phyloP scores from a whole-genome alignment of 306 rosid species.

The Malus asiatica region DNA sequence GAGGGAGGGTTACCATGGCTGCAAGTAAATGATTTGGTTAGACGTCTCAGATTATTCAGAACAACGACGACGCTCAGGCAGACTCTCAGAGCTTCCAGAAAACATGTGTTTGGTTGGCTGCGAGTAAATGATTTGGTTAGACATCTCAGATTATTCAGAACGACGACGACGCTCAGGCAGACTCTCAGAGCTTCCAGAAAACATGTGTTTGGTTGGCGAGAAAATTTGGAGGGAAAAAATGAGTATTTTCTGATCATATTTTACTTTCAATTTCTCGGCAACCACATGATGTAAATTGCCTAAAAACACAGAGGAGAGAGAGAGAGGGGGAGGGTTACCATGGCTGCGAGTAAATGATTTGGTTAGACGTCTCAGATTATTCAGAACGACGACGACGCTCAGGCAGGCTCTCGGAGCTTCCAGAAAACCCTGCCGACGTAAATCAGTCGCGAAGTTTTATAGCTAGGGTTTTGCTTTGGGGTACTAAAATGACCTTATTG shows the following conservation, averaged over 20 bases:
- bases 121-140: neutral
- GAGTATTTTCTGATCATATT: neutral
- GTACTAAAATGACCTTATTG: constrained; percentile 5
- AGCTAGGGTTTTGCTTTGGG: constrained; percentile 3
- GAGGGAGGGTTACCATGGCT: constrained; percentile 9
- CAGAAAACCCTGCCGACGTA: neutral
- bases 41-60: neutral
- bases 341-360: constrained; percentile 1
- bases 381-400: neutral
- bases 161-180: neutral
- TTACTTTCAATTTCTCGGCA: neutral
- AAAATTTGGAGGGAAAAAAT: neutral
- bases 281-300: too few relatives aligned
- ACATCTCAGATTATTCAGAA: neutral
- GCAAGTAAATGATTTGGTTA: neutral
- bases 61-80: neutral
- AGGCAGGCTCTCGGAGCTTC: neutral
- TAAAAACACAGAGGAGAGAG: neutral
- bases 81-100: neutral
- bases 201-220: neutral
- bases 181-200: neutral
- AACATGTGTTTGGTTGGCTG: too few relatives aligned
- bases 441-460: neutral
- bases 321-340: constrained; percentile 6
- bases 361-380: neutral